Evolutionary conservation across 768 basidiomycete species (phyloP).

Genomic region (Leccinum subgranulosum): DNA sequence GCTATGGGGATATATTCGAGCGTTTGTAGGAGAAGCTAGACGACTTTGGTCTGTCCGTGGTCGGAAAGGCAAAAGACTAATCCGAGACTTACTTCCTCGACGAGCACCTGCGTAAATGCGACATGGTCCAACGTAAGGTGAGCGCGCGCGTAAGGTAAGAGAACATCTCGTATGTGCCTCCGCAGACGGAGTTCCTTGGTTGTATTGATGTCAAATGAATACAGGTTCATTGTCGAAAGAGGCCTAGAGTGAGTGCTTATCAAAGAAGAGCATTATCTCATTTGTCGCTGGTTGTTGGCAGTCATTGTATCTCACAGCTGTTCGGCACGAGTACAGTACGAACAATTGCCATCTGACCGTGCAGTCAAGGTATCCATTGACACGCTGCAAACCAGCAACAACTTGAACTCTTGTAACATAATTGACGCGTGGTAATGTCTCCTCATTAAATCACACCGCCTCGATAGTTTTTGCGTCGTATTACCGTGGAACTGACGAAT

Average conservation of each 20-base stretch:
- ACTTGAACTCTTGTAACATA: not conserved
- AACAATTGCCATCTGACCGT: not conserved
- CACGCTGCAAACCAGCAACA: not conserved
- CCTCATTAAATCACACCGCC: slow-evolving; percentile 12
- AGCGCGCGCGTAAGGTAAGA: slow-evolving; percentile 50
- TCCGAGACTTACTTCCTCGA: slow-evolving; percentile 38
- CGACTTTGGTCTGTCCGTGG: not conserved
- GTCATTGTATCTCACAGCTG: not conserved
- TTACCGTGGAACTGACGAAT: not conserved
- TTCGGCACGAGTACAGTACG: not conserved
- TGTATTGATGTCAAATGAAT: slow-evolving; percentile 17
- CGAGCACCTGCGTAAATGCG: slow-evolving; percentile 47
- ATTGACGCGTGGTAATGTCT: not conserved
- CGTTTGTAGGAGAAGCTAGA: slow-evolving; percentile 41
- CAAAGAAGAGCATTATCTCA: not conserved
- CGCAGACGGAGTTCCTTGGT: slow-evolving; percentile 24
- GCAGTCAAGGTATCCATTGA: not conserved
- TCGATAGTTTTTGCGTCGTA: not conserved
- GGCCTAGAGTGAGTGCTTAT: not conserved
- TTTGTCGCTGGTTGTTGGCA: not conserved
- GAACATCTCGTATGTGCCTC: slow-evolving; percentile 50
- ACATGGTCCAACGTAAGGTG: slow-evolving; percentile 58
- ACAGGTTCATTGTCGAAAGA: slow-evolving; percentile 13
- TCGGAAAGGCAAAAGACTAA: not conserved
- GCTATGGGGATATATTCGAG: slow-evolving; percentile 43